Evolutionary conservation across 441 rosid genomes (phyloP).

Genomic region (Gossypium laxum): DNA sequence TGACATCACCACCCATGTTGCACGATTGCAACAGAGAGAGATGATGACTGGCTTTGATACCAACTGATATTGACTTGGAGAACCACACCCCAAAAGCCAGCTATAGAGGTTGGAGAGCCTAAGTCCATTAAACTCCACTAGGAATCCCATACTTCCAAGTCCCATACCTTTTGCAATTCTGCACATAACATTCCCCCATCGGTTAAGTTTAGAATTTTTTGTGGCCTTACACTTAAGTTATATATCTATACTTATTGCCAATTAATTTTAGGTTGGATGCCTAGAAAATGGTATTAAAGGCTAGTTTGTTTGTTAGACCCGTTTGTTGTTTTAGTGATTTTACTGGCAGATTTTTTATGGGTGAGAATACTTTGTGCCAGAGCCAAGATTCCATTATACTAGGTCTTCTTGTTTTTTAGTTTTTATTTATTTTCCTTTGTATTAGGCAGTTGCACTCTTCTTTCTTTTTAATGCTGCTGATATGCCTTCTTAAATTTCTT

Average conservation of each 20-base stretch:
- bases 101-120: not conserved
- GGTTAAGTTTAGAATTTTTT: not conserved
- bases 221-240: not conserved
- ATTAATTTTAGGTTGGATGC: not conserved
- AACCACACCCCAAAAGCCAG: not conserved
- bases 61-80: not conserved
- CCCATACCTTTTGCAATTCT: not conserved
- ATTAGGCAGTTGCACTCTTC: not conserved
- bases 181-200: not conserved
- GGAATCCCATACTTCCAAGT: not conserved
- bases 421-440: not conserved
- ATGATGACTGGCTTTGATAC: not conserved
- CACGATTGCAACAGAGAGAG: constrained; percentile 24
- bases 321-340: constrained; percentile 3
- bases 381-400: not conserved
- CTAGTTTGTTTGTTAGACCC: not conserved
- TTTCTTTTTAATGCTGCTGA: not conserved
- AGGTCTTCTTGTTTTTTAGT: not conserved
- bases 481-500: not conserved
- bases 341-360: not conserved
- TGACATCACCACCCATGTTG: not conserved
- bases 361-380: not conserved
- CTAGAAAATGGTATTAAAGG: not conserved
- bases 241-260: not conserved
- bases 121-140: not conserved